A percentile compares a stretch with the other conserved stretches of the same genome.
Evolutionary conservation across 257 asterid genomes (phyloP).

Genomic region (Ballota nigra): DNA sequence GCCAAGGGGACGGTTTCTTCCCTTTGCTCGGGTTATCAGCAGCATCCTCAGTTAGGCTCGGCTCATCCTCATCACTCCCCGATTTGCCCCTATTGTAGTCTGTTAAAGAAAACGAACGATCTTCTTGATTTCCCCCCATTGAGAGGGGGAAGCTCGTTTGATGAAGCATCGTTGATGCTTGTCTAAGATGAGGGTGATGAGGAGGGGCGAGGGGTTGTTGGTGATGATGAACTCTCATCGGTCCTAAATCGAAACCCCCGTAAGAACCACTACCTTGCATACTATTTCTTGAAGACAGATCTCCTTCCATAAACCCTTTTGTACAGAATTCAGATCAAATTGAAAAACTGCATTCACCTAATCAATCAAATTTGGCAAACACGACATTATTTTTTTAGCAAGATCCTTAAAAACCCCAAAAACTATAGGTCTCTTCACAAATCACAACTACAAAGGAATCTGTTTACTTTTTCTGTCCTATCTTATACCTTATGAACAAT

Average conservation of each 20-base stretch:
- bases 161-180: slow-evolving; percentile 39
- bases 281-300: slow-evolving; percentile 44
- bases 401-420: slow-evolving; percentile 22
- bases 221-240: slow-evolving; percentile 40
- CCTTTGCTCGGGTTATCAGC: slow-evolving; percentile 36
- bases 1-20: slow-evolving; percentile 61
- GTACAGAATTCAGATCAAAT: slow-evolving; percentile 20
- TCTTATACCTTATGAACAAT: not conserved
- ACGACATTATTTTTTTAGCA: not conserved
- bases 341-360: slow-evolving; percentile 17
- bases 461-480: not conserved
- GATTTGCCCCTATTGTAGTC: slow-evolving; percentile 50
- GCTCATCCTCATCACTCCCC: slow-evolving; percentile 74
- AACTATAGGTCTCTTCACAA: not conserved
- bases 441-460: not conserved
- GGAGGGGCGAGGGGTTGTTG: slow-evolving; percentile 24
- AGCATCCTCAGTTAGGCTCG: slow-evolving; percentile 50
- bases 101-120: slow-evolving; percentile 31
- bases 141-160: slow-evolving; percentile 56
- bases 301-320: slow-evolving; percentile 40
- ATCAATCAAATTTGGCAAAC: slow-evolving; percentile 21
- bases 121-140: slow-evolving; percentile 45
- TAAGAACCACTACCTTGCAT: slow-evolving; percentile 45
- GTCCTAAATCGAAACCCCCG: slow-evolving; percentile 51
- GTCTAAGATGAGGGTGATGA: slow-evolving; percentile 34